Evolutionary conservation across 495 filamentous ascomycete species (phyloP).

Genomic region (Talaromyces ruber): DNA sequence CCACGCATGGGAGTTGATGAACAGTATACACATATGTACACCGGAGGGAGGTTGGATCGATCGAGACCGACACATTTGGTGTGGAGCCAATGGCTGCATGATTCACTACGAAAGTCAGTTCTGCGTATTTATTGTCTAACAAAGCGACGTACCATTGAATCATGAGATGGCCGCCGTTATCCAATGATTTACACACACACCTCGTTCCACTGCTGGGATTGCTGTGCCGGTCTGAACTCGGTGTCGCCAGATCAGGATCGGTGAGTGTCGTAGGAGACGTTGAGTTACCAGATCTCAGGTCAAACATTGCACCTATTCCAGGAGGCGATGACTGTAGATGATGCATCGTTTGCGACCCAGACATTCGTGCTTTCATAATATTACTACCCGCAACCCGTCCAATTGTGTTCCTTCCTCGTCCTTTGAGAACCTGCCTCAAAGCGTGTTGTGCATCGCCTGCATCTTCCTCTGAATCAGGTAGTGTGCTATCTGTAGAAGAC

Average conservation of each 20-base stretch:
- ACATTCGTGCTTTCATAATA: conserved; percentile 18
- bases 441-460: conserved; percentile 52
- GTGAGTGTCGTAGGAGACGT: conserved; percentile 61
- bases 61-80: conserved; percentile 68
- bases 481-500: conserved; percentile 45
- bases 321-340: conserved; percentile 38
- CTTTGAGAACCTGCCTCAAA: conserved; percentile 64
- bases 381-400: conserved; percentile 26
- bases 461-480: conserved; percentile 39
- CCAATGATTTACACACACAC: conserved; percentile 62
- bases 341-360: conserved; percentile 25
- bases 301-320: conserved; percentile 30
- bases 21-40: conserved; percentile 78
- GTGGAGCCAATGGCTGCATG: conserved; percentile 81
- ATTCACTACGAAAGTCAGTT: conserved; percentile 48
- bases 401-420: conserved; percentile 41
- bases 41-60: conserved; percentile 52
- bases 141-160: conserved; percentile 77
- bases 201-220: conserved; percentile 52
- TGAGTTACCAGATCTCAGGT: conserved; percentile 26
- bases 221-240: conserved; percentile 51
- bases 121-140: neutral
- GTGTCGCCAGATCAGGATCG: conserved; percentile 58
- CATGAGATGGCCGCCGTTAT: conserved; percentile 62
- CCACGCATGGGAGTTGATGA: conserved; percentile 64